Evolutionary conservation across 495 filamentous ascomycete genomes (phyloP), one percentile per base, ranked within the genome.

Genomic region (Cairneyella variabilis): DNA sequence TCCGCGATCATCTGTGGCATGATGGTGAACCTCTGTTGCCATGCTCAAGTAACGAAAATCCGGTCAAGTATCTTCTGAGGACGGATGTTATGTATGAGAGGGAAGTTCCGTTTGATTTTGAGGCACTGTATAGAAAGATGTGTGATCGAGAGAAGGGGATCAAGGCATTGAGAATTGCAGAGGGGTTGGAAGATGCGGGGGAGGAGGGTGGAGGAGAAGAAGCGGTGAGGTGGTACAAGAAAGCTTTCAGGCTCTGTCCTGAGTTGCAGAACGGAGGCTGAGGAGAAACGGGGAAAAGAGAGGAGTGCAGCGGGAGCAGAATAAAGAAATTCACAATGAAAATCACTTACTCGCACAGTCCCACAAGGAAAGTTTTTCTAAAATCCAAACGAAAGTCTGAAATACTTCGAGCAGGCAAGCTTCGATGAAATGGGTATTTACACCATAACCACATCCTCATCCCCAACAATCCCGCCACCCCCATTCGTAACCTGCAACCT

Each of bases 361-460:
- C n/a, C n/a, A n/a, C n/a, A n/a, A n/a, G n/a, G n/a, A n/a, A n/a
- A n/a, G n/a, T n/a, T n/a, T n/a, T n/a, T n/a, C n/a, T n/a, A n/a
- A n/a, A n/a, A n/a, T n/a, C n/a, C n/a, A n/a, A n/a, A n/a, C n/a
- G n/a, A n/a, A n/a, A n/a, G n/a, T n/a, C n/a, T n/a, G n/a, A n/a
- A n/a, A n/a, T n/a, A n/a, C n/a, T n/a, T n/a, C n/a, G n/a, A n/a
- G n/a, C n/a, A n/a, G n/a, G n/a, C n/a, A n/a, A n/a, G n/a, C n/a
- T n/a, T n/a, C n/a, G n/a, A n/a, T n/a, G n/a, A 32, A 32, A 32
- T 32, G 6, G 6, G 28, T 9, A 8, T 40, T 43, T 51, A 59
- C 16, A 53, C 41, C 53, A 56, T 60, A 25, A 60, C 50, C 27
- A 40, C 27, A 56, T 60, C 58, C 30, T 46, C 45, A 43, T 58